Evolutionary conservation across 148 eudicot genomes (phyloP).

Genomic region (Diospyros kaki): DNA sequence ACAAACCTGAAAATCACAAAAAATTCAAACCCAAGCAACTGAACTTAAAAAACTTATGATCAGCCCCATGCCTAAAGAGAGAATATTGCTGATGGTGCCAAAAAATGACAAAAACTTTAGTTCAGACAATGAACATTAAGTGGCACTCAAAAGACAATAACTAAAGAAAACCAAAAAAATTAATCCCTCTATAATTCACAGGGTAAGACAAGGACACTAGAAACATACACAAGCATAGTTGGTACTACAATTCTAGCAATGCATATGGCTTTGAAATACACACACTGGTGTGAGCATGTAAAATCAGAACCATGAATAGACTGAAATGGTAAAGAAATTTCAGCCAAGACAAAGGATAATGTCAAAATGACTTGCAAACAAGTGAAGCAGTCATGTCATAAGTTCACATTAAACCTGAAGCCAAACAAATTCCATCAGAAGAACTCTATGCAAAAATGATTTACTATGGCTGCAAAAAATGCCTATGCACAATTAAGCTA

Average conservation of each 20-base stretch:
- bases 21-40: neutral
- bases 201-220: neutral
- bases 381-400: neutral
- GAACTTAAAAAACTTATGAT: neutral
- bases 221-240: neutral
- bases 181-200: too few species aligned
- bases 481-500: neutral
- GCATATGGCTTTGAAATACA: neutral
- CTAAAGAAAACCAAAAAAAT: neutral
- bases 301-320: neutral
- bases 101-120: neutral
- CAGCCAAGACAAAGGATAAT: neutral
- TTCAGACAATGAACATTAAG: neutral
- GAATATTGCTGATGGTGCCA: neutral
- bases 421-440: neutral
- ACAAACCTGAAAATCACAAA: conserved; percentile 71
- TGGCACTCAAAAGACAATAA: neutral
- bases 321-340: neutral
- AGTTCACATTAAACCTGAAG: neutral
- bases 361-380: neutral
- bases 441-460: neutral
- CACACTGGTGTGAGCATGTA: neutral
- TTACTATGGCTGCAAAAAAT: neutral
- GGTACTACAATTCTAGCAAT: neutral
- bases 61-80: neutral